Conservation (phyloP, 2,329 filamentous ascomycete genomes). For the Ceratocystis lukuohia region DNA sequence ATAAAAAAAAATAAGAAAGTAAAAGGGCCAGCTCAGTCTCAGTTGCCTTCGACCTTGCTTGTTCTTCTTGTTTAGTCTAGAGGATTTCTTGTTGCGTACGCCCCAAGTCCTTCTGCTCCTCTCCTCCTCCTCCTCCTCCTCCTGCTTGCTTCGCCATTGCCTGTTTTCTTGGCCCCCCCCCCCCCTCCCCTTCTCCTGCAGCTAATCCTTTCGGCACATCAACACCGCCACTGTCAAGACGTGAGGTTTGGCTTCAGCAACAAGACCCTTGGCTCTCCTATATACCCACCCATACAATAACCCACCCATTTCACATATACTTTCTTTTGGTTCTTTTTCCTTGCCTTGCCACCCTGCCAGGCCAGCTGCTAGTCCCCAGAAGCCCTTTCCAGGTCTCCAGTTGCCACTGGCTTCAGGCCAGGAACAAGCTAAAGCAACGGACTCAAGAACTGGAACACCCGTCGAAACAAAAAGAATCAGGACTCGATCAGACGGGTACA, state of each 20-base stretch:
- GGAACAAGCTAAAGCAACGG: neutral
- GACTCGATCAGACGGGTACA: neutral
- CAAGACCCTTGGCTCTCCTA: neutral
- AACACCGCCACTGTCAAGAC: conserved; percentile 2
- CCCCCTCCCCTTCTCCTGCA: neutral
- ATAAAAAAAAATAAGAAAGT: neutral
- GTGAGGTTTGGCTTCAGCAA: neutral
- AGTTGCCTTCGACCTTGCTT: neutral
- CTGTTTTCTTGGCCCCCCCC: neutral
- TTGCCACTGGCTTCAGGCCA: neutral
- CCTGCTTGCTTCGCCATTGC: neutral
- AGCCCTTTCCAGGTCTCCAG: neutral
- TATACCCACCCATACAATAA: neutral
- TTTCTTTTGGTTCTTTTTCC: neutral
- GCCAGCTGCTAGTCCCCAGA: too few relatives aligned
- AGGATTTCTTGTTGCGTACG: neutral
- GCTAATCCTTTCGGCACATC: conserved; percentile 3
- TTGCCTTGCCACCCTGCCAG: neutral
- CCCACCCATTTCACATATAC: neutral
- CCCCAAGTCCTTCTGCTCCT: neutral
- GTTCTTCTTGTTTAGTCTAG: neutral
- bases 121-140: neutral
- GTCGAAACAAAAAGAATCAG: conserved; percentile 1
- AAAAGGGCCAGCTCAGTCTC: neutral
- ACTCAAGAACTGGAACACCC: neutral